phyloP scores from a whole-genome alignment of 1,284 basidiomycete genomes.

The Cryptococcus hybrid region DNA sequence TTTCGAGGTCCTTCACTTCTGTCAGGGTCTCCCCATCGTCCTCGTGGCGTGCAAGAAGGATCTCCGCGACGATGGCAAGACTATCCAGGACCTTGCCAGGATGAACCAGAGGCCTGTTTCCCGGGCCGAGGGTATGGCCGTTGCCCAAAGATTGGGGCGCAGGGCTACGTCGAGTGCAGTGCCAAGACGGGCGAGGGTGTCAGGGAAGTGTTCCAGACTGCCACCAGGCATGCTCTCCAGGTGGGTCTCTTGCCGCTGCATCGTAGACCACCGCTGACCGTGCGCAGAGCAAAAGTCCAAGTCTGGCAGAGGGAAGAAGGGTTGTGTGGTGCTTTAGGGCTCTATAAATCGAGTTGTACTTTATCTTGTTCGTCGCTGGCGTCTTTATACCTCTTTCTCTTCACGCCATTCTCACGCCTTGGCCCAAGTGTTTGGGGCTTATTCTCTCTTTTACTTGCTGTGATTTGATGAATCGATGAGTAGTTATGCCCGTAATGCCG shows the following conservation, averaged over 20 bases:
- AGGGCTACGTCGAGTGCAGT: slow-evolving; percentile 86
- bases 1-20: slow-evolving; percentile 94
- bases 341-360: slow-evolving; percentile 27
- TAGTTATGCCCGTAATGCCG: slow-evolving; percentile 10
- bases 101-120: slow-evolving; percentile 79
- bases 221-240: slow-evolving; percentile 75
- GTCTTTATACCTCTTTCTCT: slow-evolving; percentile 3
- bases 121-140: slow-evolving; percentile 67
- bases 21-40: slow-evolving; percentile 79
- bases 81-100: slow-evolving; percentile 75
- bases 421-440: no score
- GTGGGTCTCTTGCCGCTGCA: slow-evolving; percentile 34
- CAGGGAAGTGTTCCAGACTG: slow-evolving; percentile 87
- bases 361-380: slow-evolving; percentile 16
- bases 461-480: slow-evolving; percentile 17
- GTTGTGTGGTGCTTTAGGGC: slow-evolving; percentile 59
- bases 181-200: slow-evolving; percentile 88
- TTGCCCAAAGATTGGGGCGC: slow-evolving; percentile 83
- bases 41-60: slow-evolving; percentile 94
- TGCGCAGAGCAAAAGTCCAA: slow-evolving; percentile 35
- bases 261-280: not conserved
- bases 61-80: slow-evolving; percentile 72
- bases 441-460: slow-evolving; percentile 5
- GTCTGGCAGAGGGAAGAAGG: slow-evolving; percentile 32
- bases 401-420: not conserved